Evolutionary conservation across 2,329 filamentous ascomycete genomes (phyloP), one percentile per base, ranked within the genome.

Genomic region (Talaromyces sp.): DNA sequence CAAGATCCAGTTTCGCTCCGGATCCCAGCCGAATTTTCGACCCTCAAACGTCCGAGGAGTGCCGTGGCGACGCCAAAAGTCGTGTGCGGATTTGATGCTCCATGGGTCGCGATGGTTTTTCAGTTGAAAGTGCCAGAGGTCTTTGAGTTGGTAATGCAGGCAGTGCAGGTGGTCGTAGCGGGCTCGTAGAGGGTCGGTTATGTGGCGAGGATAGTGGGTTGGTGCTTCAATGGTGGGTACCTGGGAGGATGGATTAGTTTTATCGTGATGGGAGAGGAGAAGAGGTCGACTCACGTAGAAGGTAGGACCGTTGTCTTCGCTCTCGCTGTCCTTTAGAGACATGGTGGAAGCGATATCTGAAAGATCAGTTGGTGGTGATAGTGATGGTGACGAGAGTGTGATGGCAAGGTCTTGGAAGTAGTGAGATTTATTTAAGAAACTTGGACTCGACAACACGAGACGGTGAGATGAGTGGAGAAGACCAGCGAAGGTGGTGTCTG

Each of bases 111-210:
- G 59, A 16, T 50, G 56, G 18, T 61, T 28, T 31, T 51, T 34
- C 7, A 69, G 62, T 51, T 69, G 67, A 12, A 66, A 60, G 18
- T 61, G 44, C 66, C 67, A 69, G 18, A 69, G 54, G 40, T 68
- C 52, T 3, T 40, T 36, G n/a, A 69, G 65, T 51, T 66, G 57
- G 53, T 57, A 42, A n/a, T 56, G 60, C 18, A 60, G 59, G 7
- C 30, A 36, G 34, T 64, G 23, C 10, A 63, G 30, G 23, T 64
- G 60, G 47, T 44, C 16, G 56, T 65, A 68, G 56, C 56, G 59
- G 5, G 53, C 54, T 4, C 57, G 53, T n/a, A 63, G 47, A 18
- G 31, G 8, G 34, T n/a, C 44, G 8, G 53, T 57, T 14, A 68
- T 40, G 33, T 59, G 53, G 3, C 23, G 9, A 18, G 63, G 63